Percentiles rank a stretch among this genome's conserved stretches.
These are phyloP conservation scores for Metschnikowia colocasiae DNA, from an alignment of 805 yeast species.

Conservation along the genomic window DNA sequence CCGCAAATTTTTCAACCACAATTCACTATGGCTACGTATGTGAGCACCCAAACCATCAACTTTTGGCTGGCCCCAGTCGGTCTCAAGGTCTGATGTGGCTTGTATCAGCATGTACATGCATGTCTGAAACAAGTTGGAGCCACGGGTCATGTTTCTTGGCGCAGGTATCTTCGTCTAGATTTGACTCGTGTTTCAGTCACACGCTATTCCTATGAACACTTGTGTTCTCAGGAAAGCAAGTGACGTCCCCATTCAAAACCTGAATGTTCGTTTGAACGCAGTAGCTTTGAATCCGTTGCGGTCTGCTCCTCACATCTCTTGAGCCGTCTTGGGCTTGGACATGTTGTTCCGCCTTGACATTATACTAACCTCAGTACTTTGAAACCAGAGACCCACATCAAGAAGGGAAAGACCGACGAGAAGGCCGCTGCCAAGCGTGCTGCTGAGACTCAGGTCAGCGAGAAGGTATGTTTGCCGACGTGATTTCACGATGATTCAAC, in stretches of 20 bases:
- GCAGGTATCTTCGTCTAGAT: constrained; percentile 6
- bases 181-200: constrained; percentile 20
- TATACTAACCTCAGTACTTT: constrained; percentile 35
- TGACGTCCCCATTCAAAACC: background rate
- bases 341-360: background rate
- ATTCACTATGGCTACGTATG: constrained; percentile 36
- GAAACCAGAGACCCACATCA: constrained; percentile 82
- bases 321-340: too few species aligned
- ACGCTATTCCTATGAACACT: constrained; percentile 16
- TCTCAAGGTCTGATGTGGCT: constrained; percentile 20
- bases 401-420: constrained; percentile 75
- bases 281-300: background rate
- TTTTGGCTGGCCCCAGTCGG: constrained; percentile 13
- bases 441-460: constrained; percentile 74
- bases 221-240: constrained; percentile 17
- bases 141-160: constrained; percentile 4
- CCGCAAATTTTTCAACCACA: constrained; percentile 1
- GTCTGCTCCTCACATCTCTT: background rate
- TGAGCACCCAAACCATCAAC: constrained; percentile 19
- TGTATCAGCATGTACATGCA: background rate
- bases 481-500: constrained; percentile 50
- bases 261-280: background rate
- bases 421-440: constrained; percentile 74
- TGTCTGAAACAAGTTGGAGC: constrained; percentile 4
- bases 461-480: constrained; percentile 61